Base-by-base conservation (phyloP, 106 monocot species). In the Dendrobium catenatum region DNA sequence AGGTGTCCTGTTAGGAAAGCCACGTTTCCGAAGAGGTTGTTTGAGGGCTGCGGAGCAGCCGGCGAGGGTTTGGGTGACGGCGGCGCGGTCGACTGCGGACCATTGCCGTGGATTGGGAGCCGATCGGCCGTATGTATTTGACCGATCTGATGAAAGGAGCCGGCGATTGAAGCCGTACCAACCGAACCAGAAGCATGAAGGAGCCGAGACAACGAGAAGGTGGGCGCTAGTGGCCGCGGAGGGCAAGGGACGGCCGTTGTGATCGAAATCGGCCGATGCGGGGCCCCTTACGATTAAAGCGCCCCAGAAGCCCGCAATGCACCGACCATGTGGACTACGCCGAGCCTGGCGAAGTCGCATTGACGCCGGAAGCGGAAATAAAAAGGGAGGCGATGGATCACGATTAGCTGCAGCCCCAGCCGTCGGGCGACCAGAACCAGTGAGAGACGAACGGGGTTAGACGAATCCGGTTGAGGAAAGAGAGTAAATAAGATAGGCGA, bases 381-480 rank as follows among this genome's bases (percentile, higher is more conserved):
- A n/a, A n/a, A n/a, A n/a, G n/a, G n/a, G n/a, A n/a, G n/a, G n/a
- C n/a, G n/a, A n/a, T 18, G 42, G 48, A 49, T 76, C 27, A 2
- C 76, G 76, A 20, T n/a, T 48, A 2, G 76, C 49, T 13, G 76
- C n/a, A 0, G 26, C 76, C 76, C 76, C 76, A 76, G 24, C 76
- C 76, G 26, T 76, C 76, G 26, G 48, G 22, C 2, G 76, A 76
- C 76, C 76, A 76, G 47, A 76, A 76, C 76, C 76, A 82, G 22
- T 83, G 83, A 18, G 87, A 79, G 55, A 80, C 83, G 27, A 87
- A 87, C 70, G 1, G 83, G 83, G 77, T 83, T 83, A 87, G 4
- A 83, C 87, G 64, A 87, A 87, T 68, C 87, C 83, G 42, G 83
- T 88, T 88, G 31, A 88, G 85, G 75, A 88, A 82, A 44, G 51